These are phyloP conservation scores for Penicillium fuscoglaucum DNA, from an alignment of 2,329 filamentous ascomycete species.

Conservation along the genomic window DNA sequence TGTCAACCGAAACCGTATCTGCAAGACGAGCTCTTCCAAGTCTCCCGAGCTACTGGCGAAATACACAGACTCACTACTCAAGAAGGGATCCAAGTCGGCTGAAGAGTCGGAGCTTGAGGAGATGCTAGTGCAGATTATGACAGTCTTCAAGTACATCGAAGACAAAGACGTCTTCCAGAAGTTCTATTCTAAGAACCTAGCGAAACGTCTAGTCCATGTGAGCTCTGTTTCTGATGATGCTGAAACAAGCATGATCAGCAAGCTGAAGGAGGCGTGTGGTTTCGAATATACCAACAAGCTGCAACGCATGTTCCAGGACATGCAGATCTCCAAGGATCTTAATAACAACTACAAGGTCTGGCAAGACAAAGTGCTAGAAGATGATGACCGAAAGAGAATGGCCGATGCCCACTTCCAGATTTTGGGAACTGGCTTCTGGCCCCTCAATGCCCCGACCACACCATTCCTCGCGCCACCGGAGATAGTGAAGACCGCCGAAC, in stretches of 20 bases:
- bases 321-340: slow-evolving; percentile 97
- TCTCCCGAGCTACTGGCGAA: slow-evolving; percentile 94
- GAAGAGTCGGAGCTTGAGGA: slow-evolving; percentile 93
- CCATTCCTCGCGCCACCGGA: slow-evolving; percentile 84
- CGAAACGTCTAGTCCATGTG: slow-evolving; percentile 89
- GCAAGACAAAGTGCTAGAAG: slow-evolving; percentile 65
- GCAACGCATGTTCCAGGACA: slow-evolving; percentile 99
- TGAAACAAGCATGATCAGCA: slow-evolving; percentile 99
- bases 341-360: slow-evolving; percentile 85
- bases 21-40: slow-evolving; percentile 88
- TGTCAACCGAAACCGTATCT: slow-evolving; percentile 95
- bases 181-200: slow-evolving; percentile 96
- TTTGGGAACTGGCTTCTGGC: slow-evolving; percentile 96
- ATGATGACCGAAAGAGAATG: slow-evolving; percentile 64
- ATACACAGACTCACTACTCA: slow-evolving; percentile 88
- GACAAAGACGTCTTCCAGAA: slow-evolving; percentile 99
- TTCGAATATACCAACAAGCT: slow-evolving; percentile 99
- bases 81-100: slow-evolving; percentile 84
- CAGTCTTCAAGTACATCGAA: slow-evolving; percentile 99
- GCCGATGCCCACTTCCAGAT: slow-evolving; percentile 90
- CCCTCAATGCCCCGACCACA: slow-evolving; percentile 80
- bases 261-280: slow-evolving; percentile 96
- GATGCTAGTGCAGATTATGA: slow-evolving; percentile 91
- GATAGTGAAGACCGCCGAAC: slow-evolving; percentile 82
- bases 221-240: slow-evolving; percentile 96